Evolutionary conservation across 2,329 filamentous ascomycete species (phyloP), one percentile per base, ranked within the genome.

Genomic region (Juglanconis juglandina): DNA sequence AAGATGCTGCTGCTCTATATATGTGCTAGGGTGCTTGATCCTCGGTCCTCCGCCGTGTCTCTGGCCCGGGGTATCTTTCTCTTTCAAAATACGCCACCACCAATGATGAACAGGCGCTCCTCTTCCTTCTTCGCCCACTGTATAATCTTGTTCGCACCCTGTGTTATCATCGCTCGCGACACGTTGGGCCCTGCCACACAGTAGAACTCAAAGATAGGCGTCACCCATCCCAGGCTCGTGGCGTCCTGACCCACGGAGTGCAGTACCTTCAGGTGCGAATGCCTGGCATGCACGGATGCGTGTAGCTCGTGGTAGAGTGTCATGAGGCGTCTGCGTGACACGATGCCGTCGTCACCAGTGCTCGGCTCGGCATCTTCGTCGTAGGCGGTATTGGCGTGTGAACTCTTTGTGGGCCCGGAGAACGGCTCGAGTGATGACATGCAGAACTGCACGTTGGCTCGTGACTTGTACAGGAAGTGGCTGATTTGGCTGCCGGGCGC

Each of bases 391-490:
- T 70, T 68, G 42, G 66, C 37, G 10, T 53, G 42, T 32, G 59
- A 39, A n/a, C 35, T 30, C 11, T 46, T 56, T 24, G 50, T 10
- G 11, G 59, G 47, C 14, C 54, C 67, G 69, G 95, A 95, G 59
- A 87, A 79, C 0, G 91, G 88, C 9, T 86, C 81, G 63, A 92
- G 89, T 0, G 90, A 87, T 1, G 93, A 90, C 91, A 96, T 96
- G 66, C 87, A 89, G 74, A 97, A 99, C 72, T 99, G 96, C 34
- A 99, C 95, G 68, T 99, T 96, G 24, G 89, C 87, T 62, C 91
- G 86, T 14, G 91, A 96, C 75, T 98, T 99, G 81, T 96, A 99
- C 17, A 99, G 77, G 70, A 98, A 99, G 77, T 99, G 95, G 66
- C 89, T 88, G 56, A 98, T 78, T 37, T 89, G 87, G 14, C 88